Evolutionary conservation across 148 eudicot species (phyloP).

Genomic region (Heliosperma pusillum): DNA sequence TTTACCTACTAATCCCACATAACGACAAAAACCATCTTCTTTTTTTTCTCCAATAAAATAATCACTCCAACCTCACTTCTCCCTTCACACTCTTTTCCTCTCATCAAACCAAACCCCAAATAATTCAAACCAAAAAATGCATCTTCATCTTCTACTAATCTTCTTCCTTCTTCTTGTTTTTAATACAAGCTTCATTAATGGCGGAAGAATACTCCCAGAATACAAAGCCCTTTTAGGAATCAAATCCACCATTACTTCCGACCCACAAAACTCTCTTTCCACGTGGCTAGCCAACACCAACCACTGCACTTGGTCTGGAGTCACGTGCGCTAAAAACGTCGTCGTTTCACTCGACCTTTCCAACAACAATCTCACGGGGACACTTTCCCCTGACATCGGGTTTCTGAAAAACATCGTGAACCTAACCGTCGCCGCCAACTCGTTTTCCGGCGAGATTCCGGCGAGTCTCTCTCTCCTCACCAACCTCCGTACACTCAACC

Average conservation of each 20-base stretch:
- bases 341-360: slow-evolving; percentile 54
- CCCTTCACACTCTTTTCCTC: too few relatives aligned
- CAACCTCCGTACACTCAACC: slow-evolving; percentile 43
- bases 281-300: slow-evolving; percentile 52
- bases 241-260: slow-evolving; percentile 56
- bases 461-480: slow-evolving; percentile 34
- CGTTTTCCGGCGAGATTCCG: slow-evolving; percentile 54
- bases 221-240: slow-evolving; percentile 50
- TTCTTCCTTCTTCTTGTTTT: slow-evolving; percentile 31
- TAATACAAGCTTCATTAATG: slow-evolving; percentile 6
- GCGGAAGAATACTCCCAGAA: slow-evolving; percentile 38
- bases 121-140: slow-evolving; percentile 15
- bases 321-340: slow-evolving; percentile 49
- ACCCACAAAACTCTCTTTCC: slow-evolving; percentile 49
- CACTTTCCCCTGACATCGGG: slow-evolving; percentile 48
- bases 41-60: neutral
- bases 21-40: slow-evolving; percentile 7
- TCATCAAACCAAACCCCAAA: neutral
- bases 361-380: slow-evolving; percentile 56
- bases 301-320: slow-evolving; percentile 63
- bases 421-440: slow-evolving; percentile 49
- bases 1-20: neutral
- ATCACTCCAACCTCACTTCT: neutral
- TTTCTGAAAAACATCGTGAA: slow-evolving; percentile 38
- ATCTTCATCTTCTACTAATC: slow-evolving; percentile 10